These are phyloP conservation scores for Podaxis rugospora DNA, from an alignment of 768 basidiomycete genomes.

Conservation along the genomic window DNA sequence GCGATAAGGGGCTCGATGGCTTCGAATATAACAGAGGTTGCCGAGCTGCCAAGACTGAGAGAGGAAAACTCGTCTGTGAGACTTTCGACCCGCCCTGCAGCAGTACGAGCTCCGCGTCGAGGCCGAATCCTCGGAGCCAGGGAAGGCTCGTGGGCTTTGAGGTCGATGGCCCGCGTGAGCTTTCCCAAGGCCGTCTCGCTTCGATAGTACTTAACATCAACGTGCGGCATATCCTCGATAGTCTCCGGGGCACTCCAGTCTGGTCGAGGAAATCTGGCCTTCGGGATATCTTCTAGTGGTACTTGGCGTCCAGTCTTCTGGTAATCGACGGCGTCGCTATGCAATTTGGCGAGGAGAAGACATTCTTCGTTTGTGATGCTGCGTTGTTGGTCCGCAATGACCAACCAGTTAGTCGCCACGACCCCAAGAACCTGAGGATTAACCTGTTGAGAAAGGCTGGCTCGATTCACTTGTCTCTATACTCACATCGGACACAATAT, in stretches of 20 bases:
- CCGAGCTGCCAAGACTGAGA: background rate
- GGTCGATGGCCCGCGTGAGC: constrained; percentile 55
- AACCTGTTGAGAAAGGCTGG: background rate
- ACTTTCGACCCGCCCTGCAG: background rate
- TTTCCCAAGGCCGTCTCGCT: constrained; percentile 55
- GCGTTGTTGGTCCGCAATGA: constrained; percentile 52
- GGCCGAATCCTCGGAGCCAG: background rate
- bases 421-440: constrained; percentile 47
- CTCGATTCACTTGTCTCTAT: background rate
- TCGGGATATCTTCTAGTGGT: constrained; percentile 35
- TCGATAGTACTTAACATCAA: constrained; percentile 38
- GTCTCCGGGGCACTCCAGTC: constrained; percentile 68
- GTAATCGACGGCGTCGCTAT: constrained; percentile 64
- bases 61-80: constrained; percentile 1
- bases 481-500: constrained; percentile 55
- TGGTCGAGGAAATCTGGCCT: constrained; percentile 34
- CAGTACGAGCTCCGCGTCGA: background rate
- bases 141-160: constrained; percentile 30
- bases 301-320: constrained; percentile 53
- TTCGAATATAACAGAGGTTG: background rate
- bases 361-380: constrained; percentile 50
- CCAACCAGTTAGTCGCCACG: constrained; percentile 56
- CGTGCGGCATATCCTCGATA: constrained; percentile 22
- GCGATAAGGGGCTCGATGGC: background rate
- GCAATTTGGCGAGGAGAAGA: constrained; percentile 46